phyloP scores from a whole-genome alignment of 202 grass and related monocot species.

The Setaria viridis region DNA sequence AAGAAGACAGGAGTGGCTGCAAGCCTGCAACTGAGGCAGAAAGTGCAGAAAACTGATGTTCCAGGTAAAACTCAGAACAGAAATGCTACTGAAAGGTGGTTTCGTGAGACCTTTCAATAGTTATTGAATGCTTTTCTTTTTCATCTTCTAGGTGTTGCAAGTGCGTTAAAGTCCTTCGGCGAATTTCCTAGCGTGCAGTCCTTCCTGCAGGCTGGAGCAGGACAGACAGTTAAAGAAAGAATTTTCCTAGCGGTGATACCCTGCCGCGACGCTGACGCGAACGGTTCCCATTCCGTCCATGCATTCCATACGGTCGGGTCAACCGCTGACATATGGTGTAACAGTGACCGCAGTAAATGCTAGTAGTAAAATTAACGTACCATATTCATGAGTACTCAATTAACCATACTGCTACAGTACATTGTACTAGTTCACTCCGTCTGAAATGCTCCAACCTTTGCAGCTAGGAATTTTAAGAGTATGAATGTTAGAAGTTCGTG shows the following conservation, averaged over 20 bases:
- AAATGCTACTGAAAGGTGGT: background rate
- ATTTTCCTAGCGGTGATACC: background rate
- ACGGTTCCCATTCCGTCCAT: background rate
- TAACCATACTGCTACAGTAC: background rate
- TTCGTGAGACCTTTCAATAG: background rate
- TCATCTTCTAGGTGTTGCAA: background rate
- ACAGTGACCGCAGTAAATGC: background rate
- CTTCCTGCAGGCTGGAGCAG: background rate
- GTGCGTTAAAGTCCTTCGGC: background rate
- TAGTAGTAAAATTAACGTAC: background rate
- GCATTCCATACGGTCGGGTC: conserved; percentile 10
- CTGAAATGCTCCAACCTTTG: too few relatives aligned
- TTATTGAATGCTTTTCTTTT: background rate
- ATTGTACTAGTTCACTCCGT: background rate
- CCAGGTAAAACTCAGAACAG: background rate
- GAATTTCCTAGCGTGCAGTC: background rate
- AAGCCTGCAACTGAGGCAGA: background rate
- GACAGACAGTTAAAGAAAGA: background rate
- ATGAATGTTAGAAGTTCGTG: too few relatives aligned
- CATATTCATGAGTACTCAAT: background rate
- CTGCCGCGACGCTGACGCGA: background rate
- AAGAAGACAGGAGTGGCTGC: background rate
- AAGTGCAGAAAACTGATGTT: background rate
- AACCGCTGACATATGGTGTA: background rate
- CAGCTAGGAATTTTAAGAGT: too few relatives aligned